Conservation (phyloP, 768 basidiomycete genomes). For the Mycena amicta region DNA sequence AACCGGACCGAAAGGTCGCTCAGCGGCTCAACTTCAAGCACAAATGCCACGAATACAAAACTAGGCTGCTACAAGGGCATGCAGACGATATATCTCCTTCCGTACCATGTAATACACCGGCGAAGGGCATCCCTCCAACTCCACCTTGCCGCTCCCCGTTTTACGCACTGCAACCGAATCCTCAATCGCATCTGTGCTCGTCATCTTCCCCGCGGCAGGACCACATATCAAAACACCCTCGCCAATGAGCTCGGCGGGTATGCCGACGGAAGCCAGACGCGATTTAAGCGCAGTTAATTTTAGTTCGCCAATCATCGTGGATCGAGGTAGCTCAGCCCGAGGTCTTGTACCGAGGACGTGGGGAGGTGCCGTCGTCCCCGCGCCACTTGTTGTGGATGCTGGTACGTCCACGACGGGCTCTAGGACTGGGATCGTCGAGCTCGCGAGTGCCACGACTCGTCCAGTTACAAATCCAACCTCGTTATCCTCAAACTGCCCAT, state of each 20-base stretch:
- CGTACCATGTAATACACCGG: conserved; percentile 89
- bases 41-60: background rate
- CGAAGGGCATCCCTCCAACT: conserved; percentile 87
- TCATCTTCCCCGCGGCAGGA: conserved; percentile 48
- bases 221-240: conserved; percentile 95
- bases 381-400: conserved; percentile 23
- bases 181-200: conserved; percentile 48
- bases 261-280: conserved; percentile 70
- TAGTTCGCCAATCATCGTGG: conserved; percentile 97
- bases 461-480: conserved; percentile 94
- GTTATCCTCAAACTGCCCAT: conserved; percentile 89
- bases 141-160: conserved; percentile 80
- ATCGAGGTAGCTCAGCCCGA: conserved; percentile 70
- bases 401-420: conserved; percentile 56
- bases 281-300: conserved; percentile 88
- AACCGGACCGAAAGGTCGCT: conserved; percentile 18
- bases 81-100: conserved; percentile 85
- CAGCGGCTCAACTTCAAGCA: too few relatives aligned
- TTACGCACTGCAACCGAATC: conserved; percentile 89
- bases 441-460: conserved; percentile 80
- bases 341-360: conserved; percentile 68
- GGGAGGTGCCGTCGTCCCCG: conserved; percentile 30
- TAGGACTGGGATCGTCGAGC: conserved; percentile 86
- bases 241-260: conserved; percentile 93
- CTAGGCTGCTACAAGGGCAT: conserved; percentile 82